phyloP scores from a whole-genome alignment of 208 protist genomes.

The Naegleria fowleri region DNA sequence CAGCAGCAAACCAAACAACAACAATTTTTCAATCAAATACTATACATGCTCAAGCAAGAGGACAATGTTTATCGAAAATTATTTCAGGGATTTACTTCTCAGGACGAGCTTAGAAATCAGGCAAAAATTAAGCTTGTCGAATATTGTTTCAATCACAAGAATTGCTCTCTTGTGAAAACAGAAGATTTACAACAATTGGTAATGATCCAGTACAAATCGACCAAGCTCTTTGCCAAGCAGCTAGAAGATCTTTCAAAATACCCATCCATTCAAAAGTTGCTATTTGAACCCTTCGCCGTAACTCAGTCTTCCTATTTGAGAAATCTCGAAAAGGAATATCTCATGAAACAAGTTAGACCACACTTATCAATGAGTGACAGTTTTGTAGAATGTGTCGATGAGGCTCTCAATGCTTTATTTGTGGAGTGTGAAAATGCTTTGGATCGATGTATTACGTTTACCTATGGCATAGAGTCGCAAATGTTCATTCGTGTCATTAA shows the following conservation, averaged over 20 bases:
- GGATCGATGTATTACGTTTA: slow-evolving; percentile 3
- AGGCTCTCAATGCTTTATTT: background rate
- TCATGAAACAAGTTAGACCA: background rate
- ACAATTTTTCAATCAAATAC: background rate
- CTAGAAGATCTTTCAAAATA: background rate
- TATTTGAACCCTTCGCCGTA: background rate
- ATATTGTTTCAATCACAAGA: background rate
- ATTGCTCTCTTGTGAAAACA: background rate
- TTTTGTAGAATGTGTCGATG: slow-evolving; percentile 7
- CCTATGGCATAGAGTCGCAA: background rate
- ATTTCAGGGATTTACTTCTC: background rate
- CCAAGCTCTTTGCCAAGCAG: background rate
- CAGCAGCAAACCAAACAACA: background rate
- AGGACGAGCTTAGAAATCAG: background rate
- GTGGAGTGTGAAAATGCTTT: background rate
- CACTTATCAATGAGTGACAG: background rate
- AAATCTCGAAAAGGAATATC: background rate
- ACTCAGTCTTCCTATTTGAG: background rate
- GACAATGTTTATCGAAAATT: background rate
- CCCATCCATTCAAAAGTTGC: background rate
- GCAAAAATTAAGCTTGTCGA: background rate
- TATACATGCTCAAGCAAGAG: background rate
- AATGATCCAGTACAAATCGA: background rate
- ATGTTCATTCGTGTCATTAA: background rate
- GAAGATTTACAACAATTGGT: background rate